A percentile compares a stretch with the other conserved stretches of the same genome.
These are phyloP conservation scores for Sonneratia caseolaris DNA, from an alignment of 345 rosid genomes.

Conservation along the genomic window DNA sequence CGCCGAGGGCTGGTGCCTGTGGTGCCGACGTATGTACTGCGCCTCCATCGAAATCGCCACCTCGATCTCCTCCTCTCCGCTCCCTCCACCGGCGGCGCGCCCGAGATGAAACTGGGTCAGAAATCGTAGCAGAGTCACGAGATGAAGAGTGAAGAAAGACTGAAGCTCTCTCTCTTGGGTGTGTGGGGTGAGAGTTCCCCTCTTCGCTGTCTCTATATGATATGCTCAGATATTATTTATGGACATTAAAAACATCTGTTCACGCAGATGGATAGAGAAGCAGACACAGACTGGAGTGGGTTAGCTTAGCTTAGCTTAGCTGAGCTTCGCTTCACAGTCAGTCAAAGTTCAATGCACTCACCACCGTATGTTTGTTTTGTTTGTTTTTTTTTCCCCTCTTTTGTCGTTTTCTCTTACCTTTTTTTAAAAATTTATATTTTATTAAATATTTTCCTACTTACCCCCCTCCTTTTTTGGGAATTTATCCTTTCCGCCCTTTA, in stretches of 20 bases:
- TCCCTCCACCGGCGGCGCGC: neutral
- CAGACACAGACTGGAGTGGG: neutral
- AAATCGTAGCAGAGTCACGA: neutral
- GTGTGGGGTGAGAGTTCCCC: neutral
- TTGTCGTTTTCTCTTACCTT: neutral
- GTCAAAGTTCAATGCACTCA: neutral
- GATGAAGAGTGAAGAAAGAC: neutral
- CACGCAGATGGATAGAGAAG: neutral
- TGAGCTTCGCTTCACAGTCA: neutral
- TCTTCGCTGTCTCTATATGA: neutral
- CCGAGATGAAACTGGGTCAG: neutral
- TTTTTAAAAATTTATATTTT: neutral
- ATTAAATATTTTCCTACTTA: neutral
- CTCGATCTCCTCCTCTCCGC: neutral
- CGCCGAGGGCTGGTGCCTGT: slow-evolving; percentile 44
- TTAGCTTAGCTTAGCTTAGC: neutral
- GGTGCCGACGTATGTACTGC: slow-evolving; percentile 54
- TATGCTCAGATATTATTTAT: neutral
- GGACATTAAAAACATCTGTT: neutral
- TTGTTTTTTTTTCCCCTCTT: neutral
- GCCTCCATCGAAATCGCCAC: slow-evolving; percentile 22
- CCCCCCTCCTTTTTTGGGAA: neutral
- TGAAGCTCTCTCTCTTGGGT: neutral
- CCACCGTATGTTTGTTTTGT: neutral
- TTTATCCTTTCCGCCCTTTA: neutral